Evolutionary conservation across 2,329 filamentous ascomycete genomes (phyloP), one percentile per base, ranked within the genome.

Genomic region (Colletotrichum sp.): DNA sequence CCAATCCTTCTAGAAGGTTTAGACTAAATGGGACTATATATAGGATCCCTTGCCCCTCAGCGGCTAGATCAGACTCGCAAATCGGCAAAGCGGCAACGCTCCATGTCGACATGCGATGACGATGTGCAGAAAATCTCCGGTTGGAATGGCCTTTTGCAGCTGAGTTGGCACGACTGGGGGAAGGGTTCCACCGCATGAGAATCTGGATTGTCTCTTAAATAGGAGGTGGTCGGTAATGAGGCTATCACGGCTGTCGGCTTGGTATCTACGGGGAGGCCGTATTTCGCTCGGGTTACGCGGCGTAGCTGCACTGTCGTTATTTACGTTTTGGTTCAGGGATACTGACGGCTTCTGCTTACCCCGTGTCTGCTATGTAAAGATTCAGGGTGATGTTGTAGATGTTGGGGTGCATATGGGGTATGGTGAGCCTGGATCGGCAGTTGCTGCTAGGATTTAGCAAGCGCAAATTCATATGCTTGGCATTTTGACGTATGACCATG

Each of bases 291-390:
- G 38, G 8, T 43, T 3, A 43, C 3, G 38, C 38, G 38, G 18
- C 3, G 5, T 6, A 0, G 11, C 6, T 12, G 18, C 9, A 0
- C 38, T 43, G 18, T n/a, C 9, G 3, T 12, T 0, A 3, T n/a
- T 43, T 1, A 0, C 38, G 8, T 43, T 43, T n/a, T 3, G 38
- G 0, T n/a, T 6, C 38, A 43, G 24, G 5, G 24, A 27, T 5
- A 27, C 24, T 43, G 18, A 2, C 18, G 0, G 9, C 38, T 43
- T 2, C 18, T 9, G 2, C 2, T 9, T 43, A 11, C 11, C 18
- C 18, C 2, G 9, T 6, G 1, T 43, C 38, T 43, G 38, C 2
- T n/a, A 2, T 43, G 38, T 9, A 18, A 43, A 43, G 38, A 6
- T 43, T 43, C 38, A 43, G 38, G n/a, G 38, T 43, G 38, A n/a